A percentile compares a stretch with the other conserved stretches of the same genome.
Evolutionary conservation across 2,329 filamentous ascomycete genomes (phyloP).

Genomic region (Lachnellula subtilissima): DNA sequence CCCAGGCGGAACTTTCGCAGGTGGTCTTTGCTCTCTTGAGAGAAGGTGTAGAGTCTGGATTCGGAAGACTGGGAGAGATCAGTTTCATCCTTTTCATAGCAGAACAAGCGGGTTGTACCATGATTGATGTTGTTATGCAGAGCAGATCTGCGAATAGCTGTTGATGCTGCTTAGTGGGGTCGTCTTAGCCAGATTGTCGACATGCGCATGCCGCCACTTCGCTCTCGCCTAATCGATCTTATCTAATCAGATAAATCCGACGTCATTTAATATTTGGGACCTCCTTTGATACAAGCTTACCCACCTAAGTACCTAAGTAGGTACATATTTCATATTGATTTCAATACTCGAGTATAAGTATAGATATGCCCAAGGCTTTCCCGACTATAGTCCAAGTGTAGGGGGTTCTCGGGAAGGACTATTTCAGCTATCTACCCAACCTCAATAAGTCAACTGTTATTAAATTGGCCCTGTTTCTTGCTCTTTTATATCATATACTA

Average conservation of each 20-base stretch:
- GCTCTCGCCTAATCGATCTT: not conserved
- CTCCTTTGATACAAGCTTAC: too few relatives aligned
- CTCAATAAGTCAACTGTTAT: too few relatives aligned
- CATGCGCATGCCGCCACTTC: not conserved
- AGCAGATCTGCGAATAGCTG: not conserved
- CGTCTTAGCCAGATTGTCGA: not conserved
- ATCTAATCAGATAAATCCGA: not conserved
- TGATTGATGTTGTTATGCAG: not conserved
- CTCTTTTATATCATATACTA: too few relatives aligned
- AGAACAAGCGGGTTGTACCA: not conserved
- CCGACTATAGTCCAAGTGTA: too few relatives aligned
- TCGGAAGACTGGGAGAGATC: slow-evolving; percentile 55
- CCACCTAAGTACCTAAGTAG: too few relatives aligned
- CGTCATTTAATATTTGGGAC: too few relatives aligned
- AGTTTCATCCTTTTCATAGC: not conserved
- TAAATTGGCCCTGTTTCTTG: too few relatives aligned
- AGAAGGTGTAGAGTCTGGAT: slow-evolving; percentile 88
- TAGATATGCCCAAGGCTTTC: too few relatives aligned
- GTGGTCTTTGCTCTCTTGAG: slow-evolving; percentile 79
- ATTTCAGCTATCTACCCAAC: slow-evolving; percentile 37
- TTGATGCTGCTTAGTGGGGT: not conserved
- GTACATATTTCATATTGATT: too few relatives aligned
- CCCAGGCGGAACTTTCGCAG: slow-evolving; percentile 91
- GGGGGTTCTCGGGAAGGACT: slow-evolving; percentile 37
- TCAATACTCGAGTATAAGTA: too few relatives aligned